These are phyloP conservation scores for Lasiodiplodia sp. DNA, from an alignment of 2,329 filamentous ascomycete species.

Conservation along the genomic window DNA sequence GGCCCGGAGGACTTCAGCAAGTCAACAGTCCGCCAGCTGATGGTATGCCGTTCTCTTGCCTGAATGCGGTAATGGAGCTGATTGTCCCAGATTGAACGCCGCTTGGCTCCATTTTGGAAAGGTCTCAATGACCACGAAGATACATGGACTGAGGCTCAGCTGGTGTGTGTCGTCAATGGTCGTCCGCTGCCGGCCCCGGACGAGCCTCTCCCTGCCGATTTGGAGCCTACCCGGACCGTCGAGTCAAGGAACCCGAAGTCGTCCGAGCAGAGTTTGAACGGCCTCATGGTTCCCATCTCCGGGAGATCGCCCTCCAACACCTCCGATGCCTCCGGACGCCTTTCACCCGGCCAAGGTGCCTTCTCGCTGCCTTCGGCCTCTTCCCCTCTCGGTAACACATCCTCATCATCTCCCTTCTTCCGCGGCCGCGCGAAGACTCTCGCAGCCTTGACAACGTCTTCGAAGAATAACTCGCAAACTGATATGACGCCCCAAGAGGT, in stretches of 20 bases:
- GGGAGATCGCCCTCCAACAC: slow-evolving; percentile 78
- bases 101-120: slow-evolving; percentile 93
- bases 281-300: slow-evolving; percentile 79
- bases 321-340: slow-evolving; percentile 70
- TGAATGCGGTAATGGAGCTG: slow-evolving; percentile 17
- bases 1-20: slow-evolving; percentile 95
- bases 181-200: slow-evolving; percentile 85
- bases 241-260: slow-evolving; percentile 48
- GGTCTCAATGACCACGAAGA: slow-evolving; percentile 88
- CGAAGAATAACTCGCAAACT: slow-evolving; percentile 73
- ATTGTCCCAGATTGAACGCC: slow-evolving; percentile 80
- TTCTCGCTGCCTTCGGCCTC: slow-evolving; percentile 67
- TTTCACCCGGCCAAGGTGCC: slow-evolving; percentile 67
- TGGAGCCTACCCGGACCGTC: slow-evolving; percentile 36
- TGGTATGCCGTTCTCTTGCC: slow-evolving; percentile 64
- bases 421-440: slow-evolving; percentile 88
- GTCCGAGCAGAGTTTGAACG: slow-evolving; percentile 70
- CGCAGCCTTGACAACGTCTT: slow-evolving; percentile 79
- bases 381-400: slow-evolving; percentile 58
- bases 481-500: slow-evolving; percentile 81
- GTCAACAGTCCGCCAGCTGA: slow-evolving; percentile 82
- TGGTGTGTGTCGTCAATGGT: slow-evolving; percentile 88
- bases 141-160: slow-evolving; percentile 91
- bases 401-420: slow-evolving; percentile 64
- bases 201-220: slow-evolving; percentile 74